These are phyloP conservation scores for Xylaria sp. DNA, from an alignment of 2,329 filamentous ascomycete genomes.

Conservation along the genomic window DNA sequence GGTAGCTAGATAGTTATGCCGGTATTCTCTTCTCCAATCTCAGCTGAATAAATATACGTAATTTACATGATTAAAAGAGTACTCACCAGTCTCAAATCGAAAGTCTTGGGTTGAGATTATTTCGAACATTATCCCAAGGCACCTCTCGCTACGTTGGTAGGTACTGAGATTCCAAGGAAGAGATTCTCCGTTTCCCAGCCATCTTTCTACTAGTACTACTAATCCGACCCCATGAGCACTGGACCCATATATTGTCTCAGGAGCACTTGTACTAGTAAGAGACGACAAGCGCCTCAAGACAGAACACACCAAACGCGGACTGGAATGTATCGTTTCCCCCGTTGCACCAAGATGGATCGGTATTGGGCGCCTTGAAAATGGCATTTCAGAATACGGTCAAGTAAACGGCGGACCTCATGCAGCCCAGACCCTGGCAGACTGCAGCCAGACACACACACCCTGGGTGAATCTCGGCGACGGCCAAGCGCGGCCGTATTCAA, in stretches of 20 bases:
- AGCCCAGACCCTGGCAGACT: background rate
- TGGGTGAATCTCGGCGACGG: slow-evolving; percentile 9
- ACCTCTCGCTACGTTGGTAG: too few species aligned
- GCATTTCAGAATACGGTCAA: slow-evolving; percentile 8
- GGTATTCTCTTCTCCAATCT: background rate
- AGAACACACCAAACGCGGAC: background rate
- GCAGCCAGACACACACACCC: background rate
- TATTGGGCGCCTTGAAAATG: background rate
- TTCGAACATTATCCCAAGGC: background rate
- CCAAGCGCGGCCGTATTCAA: background rate
- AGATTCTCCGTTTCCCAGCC: background rate
- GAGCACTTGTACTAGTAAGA: background rate
- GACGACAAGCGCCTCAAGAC: slow-evolving; percentile 1
- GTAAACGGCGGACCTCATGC: background rate
- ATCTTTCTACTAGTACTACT: background rate
- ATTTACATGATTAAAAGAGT: too few species aligned
- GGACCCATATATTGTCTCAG: background rate
- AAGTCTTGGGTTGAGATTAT: too few species aligned
- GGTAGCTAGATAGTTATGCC: background rate
- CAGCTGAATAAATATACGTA: too few species aligned
- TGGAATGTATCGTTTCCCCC: background rate
- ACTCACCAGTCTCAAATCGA: too few species aligned
- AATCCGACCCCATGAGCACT: background rate
- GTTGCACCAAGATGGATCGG: background rate
- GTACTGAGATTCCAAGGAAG: background rate